Percentiles rank a stretch among this genome's conserved stretches.
These are phyloP conservation scores for Suillus bovinus DNA, from an alignment of 768 basidiomycete species.

Conservation along the genomic window DNA sequence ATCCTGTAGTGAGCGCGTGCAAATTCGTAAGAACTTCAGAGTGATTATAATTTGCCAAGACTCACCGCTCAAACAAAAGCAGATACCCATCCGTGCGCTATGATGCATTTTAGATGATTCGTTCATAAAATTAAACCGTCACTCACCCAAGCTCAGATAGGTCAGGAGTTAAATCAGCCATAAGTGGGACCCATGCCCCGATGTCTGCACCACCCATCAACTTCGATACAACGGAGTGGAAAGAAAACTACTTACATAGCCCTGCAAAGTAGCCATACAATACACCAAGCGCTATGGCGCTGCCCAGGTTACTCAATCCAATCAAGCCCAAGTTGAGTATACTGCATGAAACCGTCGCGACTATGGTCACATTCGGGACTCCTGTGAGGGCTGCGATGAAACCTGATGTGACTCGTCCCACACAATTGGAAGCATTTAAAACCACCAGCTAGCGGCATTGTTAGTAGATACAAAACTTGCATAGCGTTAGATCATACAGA, in stretches of 20 bases:
- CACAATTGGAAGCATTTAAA: constrained; percentile 48
- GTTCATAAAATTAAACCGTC: no score
- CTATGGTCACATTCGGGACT: constrained; percentile 42
- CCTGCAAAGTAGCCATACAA: constrained; percentile 55
- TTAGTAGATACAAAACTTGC: constrained; percentile 7
- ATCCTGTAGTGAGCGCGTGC: constrained; percentile 13
- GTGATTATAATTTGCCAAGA: not conserved
- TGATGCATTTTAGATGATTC: not conserved
- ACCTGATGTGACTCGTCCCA: constrained; percentile 49
- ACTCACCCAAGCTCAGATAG: no score
- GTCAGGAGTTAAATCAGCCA: no score
- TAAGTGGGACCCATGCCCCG: no score
- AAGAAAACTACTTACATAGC: constrained; percentile 31
- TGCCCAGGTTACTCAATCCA: constrained; percentile 37
- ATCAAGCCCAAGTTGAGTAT: constrained; percentile 47
- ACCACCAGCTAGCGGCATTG: constrained; percentile 43
- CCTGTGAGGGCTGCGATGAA: constrained; percentile 42
- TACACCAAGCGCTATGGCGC: constrained; percentile 42
- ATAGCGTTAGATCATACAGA: constrained; percentile 32
- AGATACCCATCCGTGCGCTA: constrained; percentile 45
- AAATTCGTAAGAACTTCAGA: no score
- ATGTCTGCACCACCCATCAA: no score
- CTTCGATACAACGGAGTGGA: no score
- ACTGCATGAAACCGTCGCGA: constrained; percentile 33
- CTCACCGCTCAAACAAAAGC: constrained; percentile 44